phyloP scores from a whole-genome alignment of 176 grass and related monocot genomes.

The Typha latifolia region DNA sequence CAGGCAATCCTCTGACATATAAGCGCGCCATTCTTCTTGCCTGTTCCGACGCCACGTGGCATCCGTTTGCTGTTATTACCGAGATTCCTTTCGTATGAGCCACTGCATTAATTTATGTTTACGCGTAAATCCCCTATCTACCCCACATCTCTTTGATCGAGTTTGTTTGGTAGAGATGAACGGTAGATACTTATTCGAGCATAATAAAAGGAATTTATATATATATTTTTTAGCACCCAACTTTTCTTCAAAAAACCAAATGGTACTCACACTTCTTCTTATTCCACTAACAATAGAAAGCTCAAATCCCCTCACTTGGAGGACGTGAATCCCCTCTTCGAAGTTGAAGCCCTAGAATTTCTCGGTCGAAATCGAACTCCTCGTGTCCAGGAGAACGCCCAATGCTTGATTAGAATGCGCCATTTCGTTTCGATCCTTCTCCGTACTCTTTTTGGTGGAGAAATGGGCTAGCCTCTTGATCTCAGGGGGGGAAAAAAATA shows the following conservation, averaged over 20 bases:
- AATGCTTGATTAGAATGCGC: too few relatives aligned
- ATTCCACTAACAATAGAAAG: background rate
- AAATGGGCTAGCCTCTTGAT: too few relatives aligned
- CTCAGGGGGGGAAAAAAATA: too few relatives aligned
- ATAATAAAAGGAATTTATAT: background rate
- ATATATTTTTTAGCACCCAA: background rate
- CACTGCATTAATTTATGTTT: background rate
- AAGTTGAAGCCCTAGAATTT: too few relatives aligned
- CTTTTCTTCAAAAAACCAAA: background rate
- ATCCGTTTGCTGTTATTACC: background rate
- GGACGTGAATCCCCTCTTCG: too few relatives aligned
- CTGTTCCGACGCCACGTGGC: background rate
- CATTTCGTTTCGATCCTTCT: too few relatives aligned
- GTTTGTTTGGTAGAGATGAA: background rate
- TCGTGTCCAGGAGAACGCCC: too few relatives aligned
- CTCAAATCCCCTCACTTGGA: too few relatives aligned
- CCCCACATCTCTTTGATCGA: background rate
- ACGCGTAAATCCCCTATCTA: background rate
- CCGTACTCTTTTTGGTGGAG: too few relatives aligned
- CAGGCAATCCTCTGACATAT: too few relatives aligned
- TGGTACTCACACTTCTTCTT: background rate
- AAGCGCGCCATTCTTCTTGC: background rate
- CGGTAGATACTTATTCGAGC: background rate
- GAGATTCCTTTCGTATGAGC: background rate
- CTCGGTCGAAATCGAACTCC: too few relatives aligned